A percentile compares a stretch with the other conserved stretches of the same genome.
These are phyloP conservation scores for Ustulina deusta DNA, from an alignment of 2,329 filamentous ascomycete species.

Conservation along the genomic window DNA sequence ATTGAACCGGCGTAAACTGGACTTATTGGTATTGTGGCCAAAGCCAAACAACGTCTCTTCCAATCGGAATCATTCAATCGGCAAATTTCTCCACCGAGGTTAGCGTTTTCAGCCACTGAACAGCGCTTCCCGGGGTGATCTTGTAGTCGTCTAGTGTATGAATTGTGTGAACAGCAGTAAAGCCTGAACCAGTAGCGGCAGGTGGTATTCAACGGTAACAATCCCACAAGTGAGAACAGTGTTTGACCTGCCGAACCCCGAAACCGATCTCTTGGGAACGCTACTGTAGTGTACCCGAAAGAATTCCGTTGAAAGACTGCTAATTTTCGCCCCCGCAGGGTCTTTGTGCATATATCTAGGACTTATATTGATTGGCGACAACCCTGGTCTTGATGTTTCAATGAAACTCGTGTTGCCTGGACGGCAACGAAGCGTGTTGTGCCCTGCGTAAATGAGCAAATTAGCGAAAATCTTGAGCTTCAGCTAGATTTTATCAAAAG, in stretches of 20 bases:
- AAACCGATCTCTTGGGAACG: slow-evolving; percentile 34
- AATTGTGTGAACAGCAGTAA: neutral
- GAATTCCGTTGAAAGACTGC: neutral
- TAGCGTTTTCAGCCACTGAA: slow-evolving; percentile 10
- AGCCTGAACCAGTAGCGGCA: slow-evolving; percentile 2
- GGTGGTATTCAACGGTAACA: slow-evolving; percentile 27
- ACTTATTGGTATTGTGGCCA: slow-evolving; percentile 3
- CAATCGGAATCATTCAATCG: slow-evolving; percentile 23
- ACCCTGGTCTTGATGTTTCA: neutral
- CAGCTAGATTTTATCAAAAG: neutral
- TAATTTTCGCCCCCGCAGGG: slow-evolving; percentile 18
- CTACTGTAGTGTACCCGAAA: slow-evolving; percentile 19
- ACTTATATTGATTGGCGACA: slow-evolving; percentile 4
- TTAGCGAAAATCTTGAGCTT: neutral
- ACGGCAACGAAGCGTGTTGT: slow-evolving; percentile 15
- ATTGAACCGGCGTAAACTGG: slow-evolving; percentile 1
- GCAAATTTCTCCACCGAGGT: slow-evolving; percentile 19
- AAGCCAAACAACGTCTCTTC: neutral
- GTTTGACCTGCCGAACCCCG: slow-evolving; percentile 21
- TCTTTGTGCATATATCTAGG: slow-evolving; percentile 11
- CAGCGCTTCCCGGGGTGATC: neutral
- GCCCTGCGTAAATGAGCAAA: slow-evolving; percentile 13
- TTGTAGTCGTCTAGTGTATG: neutral
- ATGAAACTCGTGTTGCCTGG: slow-evolving; percentile 11
- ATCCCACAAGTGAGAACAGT: neutral